Conservation (phyloP, 1,284 basidiomycete species). For the Mycena citricolor region DNA sequence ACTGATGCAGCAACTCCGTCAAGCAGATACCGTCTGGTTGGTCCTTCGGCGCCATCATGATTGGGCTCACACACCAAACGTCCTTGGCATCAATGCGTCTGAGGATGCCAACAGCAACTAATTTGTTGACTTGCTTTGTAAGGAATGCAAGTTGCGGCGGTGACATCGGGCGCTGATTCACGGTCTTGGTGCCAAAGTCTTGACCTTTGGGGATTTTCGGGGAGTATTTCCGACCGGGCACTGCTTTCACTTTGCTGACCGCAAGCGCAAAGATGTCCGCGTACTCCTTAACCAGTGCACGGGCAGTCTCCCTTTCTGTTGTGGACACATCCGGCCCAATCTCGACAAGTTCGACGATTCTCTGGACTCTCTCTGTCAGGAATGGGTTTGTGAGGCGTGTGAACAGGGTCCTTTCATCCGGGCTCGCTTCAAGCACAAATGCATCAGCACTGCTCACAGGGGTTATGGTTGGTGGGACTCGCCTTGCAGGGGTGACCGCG, state of each 20-base stretch:
- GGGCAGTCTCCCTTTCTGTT: not conserved
- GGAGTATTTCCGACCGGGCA: slow-evolving; percentile 24
- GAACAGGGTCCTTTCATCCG: too few species aligned
- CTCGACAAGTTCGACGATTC: not conserved
- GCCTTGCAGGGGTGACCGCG: slow-evolving; percentile 6
- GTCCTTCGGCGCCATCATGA: slow-evolving; percentile 13
- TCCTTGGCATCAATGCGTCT: slow-evolving; percentile 2
- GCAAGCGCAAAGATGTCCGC: slow-evolving; percentile 31
- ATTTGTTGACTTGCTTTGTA: slow-evolving; percentile 31
- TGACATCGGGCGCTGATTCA: slow-evolving; percentile 28
- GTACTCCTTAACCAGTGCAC: slow-evolving; percentile 16
- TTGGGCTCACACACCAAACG: slow-evolving; percentile 12
- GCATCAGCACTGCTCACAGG: too few species aligned
- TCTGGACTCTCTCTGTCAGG: not conserved
- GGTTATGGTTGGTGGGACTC: not conserved
- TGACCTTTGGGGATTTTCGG: slow-evolving; percentile 23
- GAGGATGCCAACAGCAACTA: slow-evolving; percentile 28
- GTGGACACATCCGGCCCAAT: slow-evolving; percentile 18
- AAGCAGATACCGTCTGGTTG: slow-evolving; percentile 31
- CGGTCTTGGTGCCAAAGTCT: slow-evolving; percentile 26
- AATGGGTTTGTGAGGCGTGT: not conserved
- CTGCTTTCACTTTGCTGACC: slow-evolving; percentile 26
- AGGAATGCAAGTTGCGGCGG: slow-evolving; percentile 32
- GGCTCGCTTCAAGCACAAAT: too few species aligned
- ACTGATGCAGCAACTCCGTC: not conserved